Evolutionary conservation across 179 eudicot genomes (phyloP).

Genomic region (Spergularia azorica): DNA sequence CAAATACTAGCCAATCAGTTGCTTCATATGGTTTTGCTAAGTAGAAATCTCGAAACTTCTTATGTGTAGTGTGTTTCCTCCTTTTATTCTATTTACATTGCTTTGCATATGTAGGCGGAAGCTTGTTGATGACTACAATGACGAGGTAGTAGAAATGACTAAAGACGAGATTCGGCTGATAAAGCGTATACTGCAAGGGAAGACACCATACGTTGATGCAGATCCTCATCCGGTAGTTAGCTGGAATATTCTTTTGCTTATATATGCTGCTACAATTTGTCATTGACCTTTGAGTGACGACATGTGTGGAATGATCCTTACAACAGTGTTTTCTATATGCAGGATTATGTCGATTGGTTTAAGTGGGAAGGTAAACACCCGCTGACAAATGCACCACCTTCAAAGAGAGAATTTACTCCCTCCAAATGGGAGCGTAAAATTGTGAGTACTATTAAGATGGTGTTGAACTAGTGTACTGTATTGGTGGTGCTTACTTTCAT

Average conservation of each 20-base stretch:
- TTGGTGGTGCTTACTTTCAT: neutral
- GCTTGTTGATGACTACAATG: constrained; percentile 77
- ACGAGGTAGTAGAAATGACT: constrained; percentile 80
- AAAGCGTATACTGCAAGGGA: constrained; percentile 67
- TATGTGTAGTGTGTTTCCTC: neutral
- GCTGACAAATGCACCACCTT: constrained; percentile 85
- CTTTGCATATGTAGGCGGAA: constrained; percentile 55
- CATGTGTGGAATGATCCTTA: neutral
- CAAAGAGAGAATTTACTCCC: constrained; percentile 89
- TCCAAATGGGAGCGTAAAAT: constrained; percentile 91
- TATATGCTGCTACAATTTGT: neutral
- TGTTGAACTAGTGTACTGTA: neutral
- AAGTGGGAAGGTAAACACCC: constrained; percentile 78
- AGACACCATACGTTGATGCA: constrained; percentile 87
- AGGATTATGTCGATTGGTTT: constrained; percentile 96
- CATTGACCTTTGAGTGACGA: neutral
- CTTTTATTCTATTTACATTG: neutral
- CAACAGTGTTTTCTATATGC: constrained; percentile 35
- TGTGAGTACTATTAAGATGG: constrained; percentile 38
- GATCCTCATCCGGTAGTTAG: constrained; percentile 73
- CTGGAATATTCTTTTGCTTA: neutral
- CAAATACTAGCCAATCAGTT: neutral
- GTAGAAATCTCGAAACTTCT: constrained; percentile 2
- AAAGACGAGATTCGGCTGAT: constrained; percentile 64
- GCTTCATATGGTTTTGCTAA: neutral